phyloP scores from a whole-genome alignment of 345 rosid genomes.

The Isatis tinctoria region DNA sequence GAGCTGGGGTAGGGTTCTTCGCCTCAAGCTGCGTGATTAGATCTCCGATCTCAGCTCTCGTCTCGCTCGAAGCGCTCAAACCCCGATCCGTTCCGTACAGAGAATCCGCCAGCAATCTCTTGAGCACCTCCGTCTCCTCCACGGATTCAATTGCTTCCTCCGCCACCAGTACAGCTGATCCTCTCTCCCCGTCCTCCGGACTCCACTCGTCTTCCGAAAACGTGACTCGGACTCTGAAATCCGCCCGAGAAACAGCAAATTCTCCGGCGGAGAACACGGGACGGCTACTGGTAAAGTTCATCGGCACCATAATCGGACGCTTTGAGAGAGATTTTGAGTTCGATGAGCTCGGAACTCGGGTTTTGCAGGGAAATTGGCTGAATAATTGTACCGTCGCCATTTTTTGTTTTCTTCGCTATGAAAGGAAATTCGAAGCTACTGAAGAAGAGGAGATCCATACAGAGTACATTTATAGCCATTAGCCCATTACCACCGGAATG shows the following conservation, averaged over 20 bases:
- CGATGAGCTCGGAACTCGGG: constrained; percentile 4
- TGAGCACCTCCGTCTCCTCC: constrained; percentile 52
- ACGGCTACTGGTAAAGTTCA: constrained; percentile 6
- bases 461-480: constrained; percentile 7
- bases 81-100: constrained; percentile 81
- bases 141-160: constrained; percentile 38
- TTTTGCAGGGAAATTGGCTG: constrained; percentile 42
- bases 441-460: neutral
- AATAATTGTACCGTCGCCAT: constrained; percentile 53
- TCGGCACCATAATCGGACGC: constrained; percentile 10
- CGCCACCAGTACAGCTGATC: constrained; percentile 30
- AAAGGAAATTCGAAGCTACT: neutral
- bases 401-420: neutral
- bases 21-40: constrained; percentile 86
- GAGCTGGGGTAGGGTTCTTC: constrained; percentile 81
- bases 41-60: constrained; percentile 86
- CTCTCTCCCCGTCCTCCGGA: constrained; percentile 22
- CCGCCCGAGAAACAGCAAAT: constrained; percentile 25
- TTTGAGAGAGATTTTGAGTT: constrained; percentile 4
- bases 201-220: constrained; percentile 33
- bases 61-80: constrained; percentile 68
- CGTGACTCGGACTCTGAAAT: constrained; percentile 30
- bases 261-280: neutral
- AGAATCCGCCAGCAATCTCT: constrained; percentile 58
- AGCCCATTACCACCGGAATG: neutral